Base-by-base conservation (phyloP, 805 yeast species). In the Saturnispora zaruensis region DNA sequence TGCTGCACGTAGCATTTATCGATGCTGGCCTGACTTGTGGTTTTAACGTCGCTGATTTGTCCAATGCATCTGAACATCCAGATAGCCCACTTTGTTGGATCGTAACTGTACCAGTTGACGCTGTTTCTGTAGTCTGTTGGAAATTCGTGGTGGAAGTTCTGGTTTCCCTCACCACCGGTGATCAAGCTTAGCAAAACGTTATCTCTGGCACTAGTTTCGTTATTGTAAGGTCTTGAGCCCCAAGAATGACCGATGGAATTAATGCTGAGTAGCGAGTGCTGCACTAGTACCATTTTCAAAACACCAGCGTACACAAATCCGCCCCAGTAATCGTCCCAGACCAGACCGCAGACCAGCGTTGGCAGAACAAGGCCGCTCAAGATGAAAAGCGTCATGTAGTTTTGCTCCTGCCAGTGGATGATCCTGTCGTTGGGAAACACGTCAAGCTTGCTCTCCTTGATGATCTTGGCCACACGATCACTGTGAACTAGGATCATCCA, bases 111-210 rank as follows among this genome's bases (percentile, higher is more conserved):
- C 77, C 82, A 74, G 54, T 79, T 77, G 50, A 78, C 69, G 5
- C 89, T 87, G 56, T 81, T 81, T 53, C 96, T 75, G 68, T 84
- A 89, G 67, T 90, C 97, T 55, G 84, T 81, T 5, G 96, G 96
- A 66, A 90, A 90, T 68, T 88, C 96, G 69, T 91, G 96, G 69
- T 90, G 98, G 70, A 85, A 91, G 68, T 89, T 90, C 66, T 88
- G 95, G 67, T 81, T 81, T 5, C 95, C 91, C 68, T 90, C 96
- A 11, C 98, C 98, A 61, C 84, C 81, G 0, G 96, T 84, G 14
- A 87, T 71, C 14, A 79, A 61, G 21, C 81, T 81, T 24, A 81
- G 75, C 44, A 78, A 64, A 16, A 81, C 79, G 61, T 74, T 88
- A 72, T 79, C 86, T 62, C 77, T 75, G 58, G 80, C 91, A 51